Evolutionary conservation across 2,329 filamentous ascomycete genomes (phyloP).

Genomic region (Neopestalotiopsis sp.): DNA sequence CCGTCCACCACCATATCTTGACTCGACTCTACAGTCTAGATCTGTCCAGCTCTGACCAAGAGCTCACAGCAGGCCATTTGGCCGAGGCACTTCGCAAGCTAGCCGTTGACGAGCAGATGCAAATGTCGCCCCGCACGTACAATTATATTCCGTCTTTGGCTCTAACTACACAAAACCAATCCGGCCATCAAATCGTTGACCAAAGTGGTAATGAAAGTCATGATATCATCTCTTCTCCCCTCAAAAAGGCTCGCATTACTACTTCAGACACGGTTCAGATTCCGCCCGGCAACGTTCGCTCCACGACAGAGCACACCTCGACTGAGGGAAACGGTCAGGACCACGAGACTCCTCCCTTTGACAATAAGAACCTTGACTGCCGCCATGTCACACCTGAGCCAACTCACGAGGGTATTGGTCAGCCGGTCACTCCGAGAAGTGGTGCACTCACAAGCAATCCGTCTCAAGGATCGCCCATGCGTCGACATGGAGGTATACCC

Average conservation of each 20-base stretch:
- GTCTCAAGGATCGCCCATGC: background rate
- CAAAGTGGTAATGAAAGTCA: background rate
- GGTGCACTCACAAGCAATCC: too few species aligned
- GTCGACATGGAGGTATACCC: background rate
- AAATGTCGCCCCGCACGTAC: background rate
- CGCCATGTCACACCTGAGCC: background rate
- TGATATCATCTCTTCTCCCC: background rate
- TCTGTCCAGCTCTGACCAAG: too few species aligned
- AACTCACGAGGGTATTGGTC: background rate
- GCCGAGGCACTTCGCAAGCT: background rate
- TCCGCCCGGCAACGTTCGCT: background rate
- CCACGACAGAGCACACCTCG: background rate
- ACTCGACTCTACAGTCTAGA: too few species aligned
- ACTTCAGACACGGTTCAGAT: background rate
- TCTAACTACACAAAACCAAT: background rate
- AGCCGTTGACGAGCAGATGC: background rate
- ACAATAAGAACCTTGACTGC: background rate
- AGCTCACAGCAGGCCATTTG: background rate
- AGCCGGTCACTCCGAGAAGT: background rate
- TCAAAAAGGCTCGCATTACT: background rate
- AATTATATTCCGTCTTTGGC: background rate
- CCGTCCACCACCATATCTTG: too few species aligned
- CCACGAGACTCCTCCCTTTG: background rate
- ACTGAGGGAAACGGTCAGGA: background rate
- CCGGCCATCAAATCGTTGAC: background rate